Percentiles rank a stretch among this genome's conserved stretches.
phyloP scores from a whole-genome alignment of 306 rosid species.

The Rosa persica region DNA sequence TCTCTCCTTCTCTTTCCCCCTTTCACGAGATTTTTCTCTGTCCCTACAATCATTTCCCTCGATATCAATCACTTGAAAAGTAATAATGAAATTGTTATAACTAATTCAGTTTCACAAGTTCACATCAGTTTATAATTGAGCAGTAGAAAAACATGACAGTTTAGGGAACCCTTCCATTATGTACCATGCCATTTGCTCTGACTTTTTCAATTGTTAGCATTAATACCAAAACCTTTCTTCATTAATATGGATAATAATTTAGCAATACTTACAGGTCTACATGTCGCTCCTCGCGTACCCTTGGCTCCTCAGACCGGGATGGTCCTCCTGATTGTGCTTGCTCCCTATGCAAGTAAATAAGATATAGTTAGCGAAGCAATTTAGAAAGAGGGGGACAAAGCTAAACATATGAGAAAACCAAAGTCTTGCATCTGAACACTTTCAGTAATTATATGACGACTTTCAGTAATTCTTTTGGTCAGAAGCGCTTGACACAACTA shows the following conservation, averaged over 20 bases:
- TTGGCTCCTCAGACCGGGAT: constrained; percentile 91
- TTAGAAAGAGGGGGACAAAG: no score
- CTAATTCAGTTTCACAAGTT: neutral
- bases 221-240: constrained; percentile 6
- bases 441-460: neutral
- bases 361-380: constrained; percentile 11
- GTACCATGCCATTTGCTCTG: neutral
- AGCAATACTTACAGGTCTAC: constrained; percentile 60
- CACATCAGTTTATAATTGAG: neutral
- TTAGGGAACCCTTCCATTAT: neutral
- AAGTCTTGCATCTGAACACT: neutral
- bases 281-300: constrained; percentile 78
- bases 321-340: constrained; percentile 73
- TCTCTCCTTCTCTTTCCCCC: constrained; percentile 68
- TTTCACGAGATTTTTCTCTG: constrained; percentile 86
- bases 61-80: constrained; percentile 24
- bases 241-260: constrained; percentile 1
- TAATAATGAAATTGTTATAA: neutral
- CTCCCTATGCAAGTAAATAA: constrained; percentile 58
- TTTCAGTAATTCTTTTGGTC: neutral
- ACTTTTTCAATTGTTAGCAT: neutral
- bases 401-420: neutral
- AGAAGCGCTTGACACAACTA: neutral
- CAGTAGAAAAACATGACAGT: neutral
- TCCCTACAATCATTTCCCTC: constrained; percentile 55